These are phyloP conservation scores for Termitomyces sp. DNA, from an alignment of 768 basidiomycete genomes.

Conservation along the genomic window DNA sequence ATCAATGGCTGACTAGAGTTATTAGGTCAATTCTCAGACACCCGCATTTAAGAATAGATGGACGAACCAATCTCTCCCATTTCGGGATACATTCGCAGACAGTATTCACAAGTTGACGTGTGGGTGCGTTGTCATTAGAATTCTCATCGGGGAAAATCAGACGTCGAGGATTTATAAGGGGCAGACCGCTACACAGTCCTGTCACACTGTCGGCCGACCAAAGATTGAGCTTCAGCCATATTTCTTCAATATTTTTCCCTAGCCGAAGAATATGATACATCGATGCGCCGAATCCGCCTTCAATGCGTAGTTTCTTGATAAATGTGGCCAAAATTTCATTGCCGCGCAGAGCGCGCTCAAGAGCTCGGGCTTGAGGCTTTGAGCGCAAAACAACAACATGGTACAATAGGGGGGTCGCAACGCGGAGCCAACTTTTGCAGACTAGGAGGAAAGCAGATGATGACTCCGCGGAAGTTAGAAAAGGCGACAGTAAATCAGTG, in stretches of 20 bases:
- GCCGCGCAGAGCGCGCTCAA: slow-evolving; percentile 11
- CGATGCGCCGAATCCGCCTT: slow-evolving; percentile 14
- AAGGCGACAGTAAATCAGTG: neutral
- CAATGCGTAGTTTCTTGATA: slow-evolving; percentile 21
- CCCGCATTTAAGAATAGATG: neutral
- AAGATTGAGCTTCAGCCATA: neutral
- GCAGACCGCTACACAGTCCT: slow-evolving; percentile 2
- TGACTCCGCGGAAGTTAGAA: slow-evolving; percentile 1
- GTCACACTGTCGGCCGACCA: slow-evolving; percentile 1
- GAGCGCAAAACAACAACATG: slow-evolving; percentile 19
- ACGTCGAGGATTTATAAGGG: neutral
- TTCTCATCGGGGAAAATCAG: neutral
- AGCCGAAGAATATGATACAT: slow-evolving; percentile 7
- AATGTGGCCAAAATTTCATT: slow-evolving; percentile 15
- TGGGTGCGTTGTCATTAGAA: neutral
- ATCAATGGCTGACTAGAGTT: neutral
- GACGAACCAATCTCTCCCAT: slow-evolving; percentile 2
- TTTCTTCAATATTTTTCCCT: slow-evolving; percentile 1
- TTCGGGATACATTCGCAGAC: neutral
- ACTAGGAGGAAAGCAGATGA: slow-evolving; percentile 10
- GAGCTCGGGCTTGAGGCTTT: slow-evolving; percentile 15
- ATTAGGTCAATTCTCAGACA: neutral
- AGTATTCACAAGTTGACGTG: neutral
- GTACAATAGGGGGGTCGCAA: slow-evolving; percentile 19
- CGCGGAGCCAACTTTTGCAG: slow-evolving; percentile 20